Conservation (phyloP, 768 basidiomycete genomes). For the Mycena maculata region DNA sequence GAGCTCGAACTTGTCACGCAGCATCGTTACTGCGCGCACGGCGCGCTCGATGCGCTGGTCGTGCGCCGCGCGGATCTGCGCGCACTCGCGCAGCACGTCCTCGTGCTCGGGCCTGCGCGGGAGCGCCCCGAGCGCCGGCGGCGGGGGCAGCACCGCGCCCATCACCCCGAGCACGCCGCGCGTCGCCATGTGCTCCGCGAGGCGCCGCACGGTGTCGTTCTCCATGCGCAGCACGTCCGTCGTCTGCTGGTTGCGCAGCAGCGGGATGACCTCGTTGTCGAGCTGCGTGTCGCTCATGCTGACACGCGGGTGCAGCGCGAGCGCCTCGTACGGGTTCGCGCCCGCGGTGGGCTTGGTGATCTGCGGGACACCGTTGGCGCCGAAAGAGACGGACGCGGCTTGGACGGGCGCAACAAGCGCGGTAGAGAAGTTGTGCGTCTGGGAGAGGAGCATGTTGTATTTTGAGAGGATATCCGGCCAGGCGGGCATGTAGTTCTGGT, state of each 20-base stretch:
- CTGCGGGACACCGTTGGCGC: slow-evolving; percentile 22
- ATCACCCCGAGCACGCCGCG: slow-evolving; percentile 66
- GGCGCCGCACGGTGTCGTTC: slow-evolving; percentile 75
- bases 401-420: slow-evolving; percentile 61
- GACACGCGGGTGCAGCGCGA: slow-evolving; percentile 73
- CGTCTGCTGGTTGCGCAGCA: slow-evolving; percentile 85
- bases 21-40: slow-evolving; percentile 80
- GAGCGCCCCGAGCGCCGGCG: slow-evolving; percentile 36
- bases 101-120: slow-evolving; percentile 63
- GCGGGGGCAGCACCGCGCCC: slow-evolving; percentile 49
- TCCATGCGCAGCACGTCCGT: slow-evolving; percentile 79
- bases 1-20: slow-evolving; percentile 86
- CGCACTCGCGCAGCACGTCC: slow-evolving; percentile 75
- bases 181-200: slow-evolving; percentile 74
- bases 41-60: slow-evolving; percentile 83
- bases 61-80: slow-evolving; percentile 74
- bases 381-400: slow-evolving; percentile 28
- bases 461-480: slow-evolving; percentile 91
- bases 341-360: slow-evolving; percentile 19
- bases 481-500: slow-evolving; percentile 71
- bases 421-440: slow-evolving; percentile 81
- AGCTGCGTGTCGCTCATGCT: slow-evolving; percentile 72
- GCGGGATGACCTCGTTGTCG: slow-evolving; percentile 78
- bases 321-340: slow-evolving; percentile 67
- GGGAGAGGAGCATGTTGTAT: slow-evolving; percentile 86